Evolutionary conservation across 2,329 filamentous ascomycete genomes (phyloP).

Genomic region (Trichoderma atroviride): DNA sequence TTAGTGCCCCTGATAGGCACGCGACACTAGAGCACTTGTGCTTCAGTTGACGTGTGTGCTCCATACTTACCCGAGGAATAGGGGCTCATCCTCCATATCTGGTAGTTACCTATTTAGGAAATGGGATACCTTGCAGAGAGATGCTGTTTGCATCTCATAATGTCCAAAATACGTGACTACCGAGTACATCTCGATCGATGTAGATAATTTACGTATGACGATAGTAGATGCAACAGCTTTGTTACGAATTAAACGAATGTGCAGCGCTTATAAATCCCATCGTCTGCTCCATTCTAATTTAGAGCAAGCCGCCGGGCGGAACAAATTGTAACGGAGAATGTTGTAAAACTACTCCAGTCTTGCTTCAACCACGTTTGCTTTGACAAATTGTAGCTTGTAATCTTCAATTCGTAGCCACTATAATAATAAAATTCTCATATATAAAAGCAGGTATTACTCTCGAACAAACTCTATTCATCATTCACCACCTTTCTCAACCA

Average conservation of each 20-base stretch:
- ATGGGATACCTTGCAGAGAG: background rate
- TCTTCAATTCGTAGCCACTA: background rate
- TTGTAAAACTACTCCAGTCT: background rate
- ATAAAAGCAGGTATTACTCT: background rate
- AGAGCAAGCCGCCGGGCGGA: background rate
- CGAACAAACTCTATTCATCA: background rate
- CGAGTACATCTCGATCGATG: background rate
- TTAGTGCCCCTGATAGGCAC: background rate
- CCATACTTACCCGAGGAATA: background rate
- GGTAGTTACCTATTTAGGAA: background rate
- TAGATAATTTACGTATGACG: background rate
- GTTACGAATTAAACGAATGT: background rate
- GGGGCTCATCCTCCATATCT: too few species aligned
- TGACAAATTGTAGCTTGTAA: background rate
- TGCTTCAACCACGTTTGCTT: background rate
- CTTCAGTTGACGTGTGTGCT: background rate
- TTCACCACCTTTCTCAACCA: background rate
- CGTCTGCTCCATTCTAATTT: background rate
- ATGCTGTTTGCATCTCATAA: background rate
- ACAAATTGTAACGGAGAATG: background rate
- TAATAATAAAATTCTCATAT: background rate
- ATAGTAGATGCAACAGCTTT: background rate
- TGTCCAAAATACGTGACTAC: background rate
- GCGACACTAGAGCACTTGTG: background rate
- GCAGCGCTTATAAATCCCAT: background rate